Conservation (phyloP, 2,329 filamentous ascomycete genomes). For the Cytospora piceae region DNA sequence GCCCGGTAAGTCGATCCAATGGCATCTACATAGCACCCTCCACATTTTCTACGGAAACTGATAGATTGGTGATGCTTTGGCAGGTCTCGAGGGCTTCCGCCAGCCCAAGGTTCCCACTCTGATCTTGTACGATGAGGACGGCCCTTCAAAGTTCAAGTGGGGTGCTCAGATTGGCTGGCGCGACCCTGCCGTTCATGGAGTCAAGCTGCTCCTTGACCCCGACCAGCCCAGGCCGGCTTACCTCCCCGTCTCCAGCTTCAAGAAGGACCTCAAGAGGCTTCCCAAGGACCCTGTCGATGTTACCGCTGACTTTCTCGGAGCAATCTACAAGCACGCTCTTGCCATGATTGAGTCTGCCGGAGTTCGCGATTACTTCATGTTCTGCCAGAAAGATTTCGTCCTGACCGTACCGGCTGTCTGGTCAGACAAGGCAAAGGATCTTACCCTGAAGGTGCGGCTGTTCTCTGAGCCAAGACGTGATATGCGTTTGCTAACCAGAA, state of each 20-base stretch:
- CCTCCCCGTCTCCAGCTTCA: neutral
- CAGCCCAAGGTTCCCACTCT: conserved; percentile 18
- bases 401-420: conserved; percentile 34
- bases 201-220: conserved; percentile 28
- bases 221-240: conserved; percentile 4
- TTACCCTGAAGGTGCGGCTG: conserved; percentile 17
- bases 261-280: neutral
- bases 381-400: conserved; percentile 28
- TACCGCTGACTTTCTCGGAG: conserved; percentile 19
- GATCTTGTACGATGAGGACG: conserved; percentile 2
- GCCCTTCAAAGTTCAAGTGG: conserved; percentile 21
- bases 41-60: neutral
- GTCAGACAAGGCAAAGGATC: conserved; percentile 34
- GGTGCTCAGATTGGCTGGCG: conserved; percentile 18
- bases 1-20: conserved; percentile 13
- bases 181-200: conserved; percentile 9
- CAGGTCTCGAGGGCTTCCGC: conserved; percentile 14
- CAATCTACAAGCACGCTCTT: conserved; percentile 23
- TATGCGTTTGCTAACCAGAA: conserved; percentile 15
- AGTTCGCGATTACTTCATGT: neutral
- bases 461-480: neutral
- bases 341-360: neutral
- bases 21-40: too few relatives aligned
- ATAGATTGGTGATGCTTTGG: neutral
- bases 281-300: conserved; percentile 18